Conservation (phyloP, 2,329 filamentous ascomycete genomes). For the Aspergillus novoparasiticus region DNA sequence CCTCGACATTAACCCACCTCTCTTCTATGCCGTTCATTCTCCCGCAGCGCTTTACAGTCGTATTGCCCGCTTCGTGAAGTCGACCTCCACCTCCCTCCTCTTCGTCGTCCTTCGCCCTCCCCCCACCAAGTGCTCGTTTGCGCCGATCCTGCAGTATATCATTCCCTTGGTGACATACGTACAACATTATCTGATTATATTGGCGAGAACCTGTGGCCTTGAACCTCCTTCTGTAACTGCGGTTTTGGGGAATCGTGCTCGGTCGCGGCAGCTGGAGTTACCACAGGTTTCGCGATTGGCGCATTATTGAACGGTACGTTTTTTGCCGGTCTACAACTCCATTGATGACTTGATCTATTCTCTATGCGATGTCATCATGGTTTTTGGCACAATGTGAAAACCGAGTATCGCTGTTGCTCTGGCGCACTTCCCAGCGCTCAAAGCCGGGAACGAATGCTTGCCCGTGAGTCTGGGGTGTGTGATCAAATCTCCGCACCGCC, state of each 20-base stretch:
- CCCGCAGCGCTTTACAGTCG: conserved; percentile 34
- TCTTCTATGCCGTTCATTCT: conserved; percentile 36
- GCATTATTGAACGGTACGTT: conserved; percentile 43
- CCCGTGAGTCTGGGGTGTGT: conserved; percentile 33
- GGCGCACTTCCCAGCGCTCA: conserved; percentile 25
- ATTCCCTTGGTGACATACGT: neutral
- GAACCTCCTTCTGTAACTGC: conserved; percentile 22
- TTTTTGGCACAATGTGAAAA: neutral
- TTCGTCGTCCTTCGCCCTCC: conserved; percentile 7
- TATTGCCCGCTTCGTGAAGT: conserved; percentile 38
- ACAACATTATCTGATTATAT: conserved; percentile 1
- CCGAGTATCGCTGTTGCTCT: conserved; percentile 14
- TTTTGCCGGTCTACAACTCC: conserved; percentile 22
- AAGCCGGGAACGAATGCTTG: conserved; percentile 26
- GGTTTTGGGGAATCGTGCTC: conserved; percentile 31
- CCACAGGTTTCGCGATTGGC: conserved; percentile 34
- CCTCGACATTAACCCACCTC: conserved; percentile 21
- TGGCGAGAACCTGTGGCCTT: conserved; percentile 1
- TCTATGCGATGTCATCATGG: conserved; percentile 1
- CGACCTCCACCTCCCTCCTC: conserved; percentile 26
- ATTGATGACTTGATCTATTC: conserved; percentile 6
- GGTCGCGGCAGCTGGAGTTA: conserved; percentile 38
- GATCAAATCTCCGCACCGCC: conserved; percentile 46
- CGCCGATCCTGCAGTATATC: conserved; percentile 12
- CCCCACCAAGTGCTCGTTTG: conserved; percentile 20